phyloP scores from a whole-genome alignment of 768 basidiomycete species.

The Mycena vitilis region DNA sequence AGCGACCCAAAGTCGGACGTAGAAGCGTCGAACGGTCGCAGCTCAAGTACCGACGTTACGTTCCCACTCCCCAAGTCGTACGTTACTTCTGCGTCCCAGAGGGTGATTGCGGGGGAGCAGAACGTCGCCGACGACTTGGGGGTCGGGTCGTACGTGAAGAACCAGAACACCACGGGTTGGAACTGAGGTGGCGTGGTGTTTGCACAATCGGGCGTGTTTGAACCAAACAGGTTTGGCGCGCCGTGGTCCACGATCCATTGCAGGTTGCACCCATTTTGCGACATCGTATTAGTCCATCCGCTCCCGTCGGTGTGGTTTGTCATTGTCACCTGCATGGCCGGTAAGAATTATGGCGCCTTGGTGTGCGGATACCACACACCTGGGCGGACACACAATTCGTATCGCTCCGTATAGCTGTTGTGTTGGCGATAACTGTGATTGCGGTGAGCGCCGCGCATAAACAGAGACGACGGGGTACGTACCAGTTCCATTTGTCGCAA shows the following conservation, averaged over 20 bases:
- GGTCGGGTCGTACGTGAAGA: conserved; percentile 58
- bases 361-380: conserved; percentile 41
- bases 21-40: conserved; percentile 50
- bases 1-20: conserved; percentile 53
- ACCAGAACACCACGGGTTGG: conserved; percentile 67
- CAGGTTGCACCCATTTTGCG: conserved; percentile 54
- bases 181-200: conserved; percentile 48
- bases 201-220: conserved; percentile 45
- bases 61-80: conserved; percentile 59
- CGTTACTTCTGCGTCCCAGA: conserved; percentile 57
- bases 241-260: conserved; percentile 54
- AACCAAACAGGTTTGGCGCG: conserved; percentile 56
- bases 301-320: conserved; percentile 40
- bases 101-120: conserved; percentile 57
- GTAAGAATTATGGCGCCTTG: neutral
- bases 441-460: neutral
- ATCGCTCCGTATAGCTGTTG: conserved; percentile 58
- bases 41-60: conserved; percentile 54
- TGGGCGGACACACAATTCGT: conserved; percentile 54
- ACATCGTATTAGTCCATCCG: conserved; percentile 58
- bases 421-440: conserved; percentile 57
- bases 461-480: neutral
- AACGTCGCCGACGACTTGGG: conserved; percentile 57
- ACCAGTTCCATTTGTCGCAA: conserved; percentile 31
- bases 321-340: conserved; percentile 51